These are phyloP conservation scores for Cyberlindnera petersonii DNA, from an alignment of 805 yeast species.

Conservation along the genomic window DNA sequence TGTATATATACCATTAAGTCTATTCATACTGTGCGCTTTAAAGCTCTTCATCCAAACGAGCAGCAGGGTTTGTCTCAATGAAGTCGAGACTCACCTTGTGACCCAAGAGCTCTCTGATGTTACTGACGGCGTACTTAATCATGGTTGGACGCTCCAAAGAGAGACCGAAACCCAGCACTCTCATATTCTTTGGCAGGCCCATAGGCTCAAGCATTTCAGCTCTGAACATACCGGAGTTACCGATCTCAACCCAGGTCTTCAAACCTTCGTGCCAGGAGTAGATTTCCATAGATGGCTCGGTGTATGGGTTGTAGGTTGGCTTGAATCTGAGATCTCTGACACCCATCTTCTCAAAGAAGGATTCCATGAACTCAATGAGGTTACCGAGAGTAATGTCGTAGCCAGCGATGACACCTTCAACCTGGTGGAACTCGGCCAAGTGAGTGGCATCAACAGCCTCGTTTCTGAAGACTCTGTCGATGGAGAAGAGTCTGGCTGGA, in stretches of 20 bases:
- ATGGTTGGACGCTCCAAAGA: constrained; percentile 98
- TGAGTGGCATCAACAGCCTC: constrained; percentile 99
- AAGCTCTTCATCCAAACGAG: constrained; percentile 85
- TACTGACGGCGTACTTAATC: constrained; percentile 95
- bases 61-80: constrained; percentile 95
- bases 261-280: constrained; percentile 95
- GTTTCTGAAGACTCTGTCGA: constrained; percentile 97
- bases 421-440: constrained; percentile 98
- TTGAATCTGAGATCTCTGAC: constrained; percentile 92
- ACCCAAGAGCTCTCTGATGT: constrained; percentile 94
- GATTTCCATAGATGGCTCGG: constrained; percentile 97
- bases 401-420: constrained; percentile 98
- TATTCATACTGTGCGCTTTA: too few relatives aligned
- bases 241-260: constrained; percentile 97
- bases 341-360: constrained; percentile 96
- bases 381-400: constrained; percentile 93
- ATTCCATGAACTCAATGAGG: constrained; percentile 96
- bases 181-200: constrained; percentile 93
- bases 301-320: constrained; percentile 98
- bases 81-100: constrained; percentile 94
- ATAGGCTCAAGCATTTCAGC: constrained; percentile 98
- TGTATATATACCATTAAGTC: too few relatives aligned
- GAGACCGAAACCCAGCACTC: constrained; percentile 97
- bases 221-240: constrained; percentile 99
- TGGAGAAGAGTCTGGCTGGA: constrained; percentile 89